Evolutionary conservation across 352 stramenopile species (phyloP).

Genomic region (Globisporangium ultimum): DNA sequence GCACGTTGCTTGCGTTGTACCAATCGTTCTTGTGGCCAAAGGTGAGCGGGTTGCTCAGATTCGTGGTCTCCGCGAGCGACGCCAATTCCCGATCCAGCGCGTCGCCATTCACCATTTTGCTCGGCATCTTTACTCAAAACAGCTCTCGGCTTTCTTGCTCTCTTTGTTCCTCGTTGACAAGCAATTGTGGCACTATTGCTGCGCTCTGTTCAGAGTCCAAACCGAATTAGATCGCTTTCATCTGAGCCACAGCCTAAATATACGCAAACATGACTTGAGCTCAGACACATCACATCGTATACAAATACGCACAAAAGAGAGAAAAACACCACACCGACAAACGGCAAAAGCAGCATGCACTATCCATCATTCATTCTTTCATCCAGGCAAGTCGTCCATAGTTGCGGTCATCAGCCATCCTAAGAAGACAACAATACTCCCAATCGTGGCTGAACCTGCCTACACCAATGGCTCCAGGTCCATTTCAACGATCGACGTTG

Average conservation of each 20-base stretch:
- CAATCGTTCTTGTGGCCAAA: constrained; percentile 68
- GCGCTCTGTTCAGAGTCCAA: no score
- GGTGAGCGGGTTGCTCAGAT: constrained; percentile 75
- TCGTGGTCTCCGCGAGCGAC: constrained; percentile 67
- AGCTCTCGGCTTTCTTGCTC: no score
- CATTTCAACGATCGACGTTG: constrained; percentile 96
- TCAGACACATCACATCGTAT: no score
- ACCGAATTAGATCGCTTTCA: no score
- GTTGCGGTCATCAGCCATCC: no score
- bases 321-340: no score
- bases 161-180: no score
- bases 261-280: no score
- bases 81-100: constrained; percentile 66
- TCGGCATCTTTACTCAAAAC: background rate
- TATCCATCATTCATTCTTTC: constrained; percentile 5
- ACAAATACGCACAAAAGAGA: no score
- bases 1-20: constrained; percentile 23
- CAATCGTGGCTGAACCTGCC: constrained; percentile 4
- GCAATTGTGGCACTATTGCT: no score
- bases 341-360: background rate
- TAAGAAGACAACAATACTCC: no score
- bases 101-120: constrained; percentile 26
- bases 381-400: background rate
- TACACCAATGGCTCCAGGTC: constrained; percentile 97
- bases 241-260: no score